These are phyloP conservation scores for Candida silvicultrix DNA, from an alignment of 805 yeast genomes.

Conservation along the genomic window DNA sequence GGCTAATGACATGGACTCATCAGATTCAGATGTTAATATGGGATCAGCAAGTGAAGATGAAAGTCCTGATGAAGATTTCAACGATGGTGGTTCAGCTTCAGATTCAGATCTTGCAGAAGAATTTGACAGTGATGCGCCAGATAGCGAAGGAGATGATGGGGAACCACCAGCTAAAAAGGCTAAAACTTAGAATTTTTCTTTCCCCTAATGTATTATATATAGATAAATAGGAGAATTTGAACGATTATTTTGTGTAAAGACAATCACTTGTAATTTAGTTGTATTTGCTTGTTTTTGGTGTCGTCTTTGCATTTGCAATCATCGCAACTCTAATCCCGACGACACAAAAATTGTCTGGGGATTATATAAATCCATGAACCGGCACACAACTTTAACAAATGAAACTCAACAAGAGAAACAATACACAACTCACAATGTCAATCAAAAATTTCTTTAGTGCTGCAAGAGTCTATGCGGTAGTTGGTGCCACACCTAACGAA, in stretches of 20 bases:
- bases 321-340: background rate
- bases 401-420: background rate
- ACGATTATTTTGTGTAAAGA: background rate
- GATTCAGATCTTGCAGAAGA: constrained; percentile 81
- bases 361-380: background rate
- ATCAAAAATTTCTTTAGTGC: constrained; percentile 45
- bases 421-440: constrained; percentile 4
- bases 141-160: constrained; percentile 22
- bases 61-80: constrained; percentile 81
- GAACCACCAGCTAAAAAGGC: constrained; percentile 34
- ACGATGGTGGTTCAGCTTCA: constrained; percentile 30
- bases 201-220: background rate
- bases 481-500: constrained; percentile 66
- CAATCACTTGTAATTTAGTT: too few species aligned
- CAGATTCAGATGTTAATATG: constrained; percentile 44
- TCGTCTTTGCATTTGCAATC: too few species aligned
- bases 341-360: background rate
- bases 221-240: background rate
- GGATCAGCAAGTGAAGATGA: constrained; percentile 83
- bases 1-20: constrained; percentile 47
- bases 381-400: too few species aligned
- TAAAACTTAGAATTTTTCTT: too few species aligned
- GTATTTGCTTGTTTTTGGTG: too few species aligned
- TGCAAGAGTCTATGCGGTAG: constrained; percentile 50
- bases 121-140: constrained; percentile 57